Base-by-base conservation (phyloP, 169 alveolate species). In the Toxoplasma gondii region DNA sequence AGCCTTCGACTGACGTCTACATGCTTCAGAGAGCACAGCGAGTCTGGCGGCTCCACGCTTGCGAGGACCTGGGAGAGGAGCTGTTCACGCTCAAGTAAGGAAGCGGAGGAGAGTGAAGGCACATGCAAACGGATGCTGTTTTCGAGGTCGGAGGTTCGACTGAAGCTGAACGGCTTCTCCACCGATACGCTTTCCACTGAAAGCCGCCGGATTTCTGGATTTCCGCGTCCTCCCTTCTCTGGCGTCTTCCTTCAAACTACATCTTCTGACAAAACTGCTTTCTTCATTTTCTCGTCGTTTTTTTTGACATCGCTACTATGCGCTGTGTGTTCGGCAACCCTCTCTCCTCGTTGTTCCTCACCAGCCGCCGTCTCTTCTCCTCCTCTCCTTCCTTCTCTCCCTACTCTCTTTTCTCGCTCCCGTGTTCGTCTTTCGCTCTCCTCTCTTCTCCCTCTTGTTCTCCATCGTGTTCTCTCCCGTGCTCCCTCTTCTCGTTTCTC, bases 31-130 rank as follows among this genome's bases (percentile, higher is more conserved):
- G n/a, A 19, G 74, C 74, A 22, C 24, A 31, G 74, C 74, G 74
- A 16, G 74, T 19, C 12, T 78, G 86, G 67, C n/a, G 43, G 39
- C 90, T 82, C 12, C 90, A 24, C 90, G 41, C 90, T 34, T 38
- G 90, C 90, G 90, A 82, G 64, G 90, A 82, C 9, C 64, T 82
- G 24, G 90, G 31, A 9, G 90, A 82, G 38, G 90, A 82, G 41
- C 19, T 49, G 17, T 41, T 82, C 90, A 82, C 67, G 5, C 90
- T 82, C 53, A 43, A 39, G 90, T 82, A 41, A 43, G 67, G n/a
- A 64, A 64, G 24, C 1, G 67, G 90, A 1, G 74, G 29, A 27
- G 29, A 27, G 74, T 10, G 7, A 4, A 31, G 29, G 74, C n/a
- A 64, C 74, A 64, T 12, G 74, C 58, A 49, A 49, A 49, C n/a